phyloP scores from a whole-genome alignment of 805 yeast genomes.

The Scheffersomyces ergatensis region DNA sequence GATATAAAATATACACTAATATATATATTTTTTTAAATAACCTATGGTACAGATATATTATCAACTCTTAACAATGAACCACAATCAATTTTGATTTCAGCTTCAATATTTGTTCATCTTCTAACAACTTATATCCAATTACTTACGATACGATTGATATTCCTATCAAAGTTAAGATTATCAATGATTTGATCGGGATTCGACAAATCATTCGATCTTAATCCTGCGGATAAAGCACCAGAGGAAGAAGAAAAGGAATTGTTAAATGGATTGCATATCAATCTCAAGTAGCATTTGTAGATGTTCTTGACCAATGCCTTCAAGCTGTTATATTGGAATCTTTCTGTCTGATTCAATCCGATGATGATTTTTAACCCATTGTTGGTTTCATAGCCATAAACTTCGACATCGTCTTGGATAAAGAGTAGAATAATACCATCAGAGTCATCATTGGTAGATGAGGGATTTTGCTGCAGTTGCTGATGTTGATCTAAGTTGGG shows the following conservation, averaged over 20 bases:
- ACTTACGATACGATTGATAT: constrained; percentile 22
- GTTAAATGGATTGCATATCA: constrained; percentile 64
- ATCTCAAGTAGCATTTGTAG: constrained; percentile 52
- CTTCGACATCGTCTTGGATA: constrained; percentile 64
- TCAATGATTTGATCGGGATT: constrained; percentile 22
- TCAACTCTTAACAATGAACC: too few relatives aligned
- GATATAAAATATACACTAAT: too few relatives aligned
- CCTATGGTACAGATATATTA: too few relatives aligned
- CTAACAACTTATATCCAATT: constrained; percentile 14
- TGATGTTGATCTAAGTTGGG: not conserved
- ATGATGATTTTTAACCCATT: constrained; percentile 66
- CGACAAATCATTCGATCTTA: too few relatives aligned
- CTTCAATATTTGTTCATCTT: too few relatives aligned
- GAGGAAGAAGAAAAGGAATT: constrained; percentile 8
- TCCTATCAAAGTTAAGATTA: constrained; percentile 27
- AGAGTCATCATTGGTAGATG: not conserved
- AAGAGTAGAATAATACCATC: constrained; percentile 47
- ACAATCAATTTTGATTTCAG: too few relatives aligned
- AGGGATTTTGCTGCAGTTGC: not conserved
- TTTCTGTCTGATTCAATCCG: constrained; percentile 30
- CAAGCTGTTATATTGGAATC: not conserved
- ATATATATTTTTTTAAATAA: too few relatives aligned
- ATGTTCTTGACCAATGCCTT: constrained; percentile 29
- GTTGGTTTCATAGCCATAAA: constrained; percentile 67
- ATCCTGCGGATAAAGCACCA: not conserved